Evolutionary conservation across 306 rosid species (phyloP).

Genomic region (Lathyrus tuberosus): DNA sequence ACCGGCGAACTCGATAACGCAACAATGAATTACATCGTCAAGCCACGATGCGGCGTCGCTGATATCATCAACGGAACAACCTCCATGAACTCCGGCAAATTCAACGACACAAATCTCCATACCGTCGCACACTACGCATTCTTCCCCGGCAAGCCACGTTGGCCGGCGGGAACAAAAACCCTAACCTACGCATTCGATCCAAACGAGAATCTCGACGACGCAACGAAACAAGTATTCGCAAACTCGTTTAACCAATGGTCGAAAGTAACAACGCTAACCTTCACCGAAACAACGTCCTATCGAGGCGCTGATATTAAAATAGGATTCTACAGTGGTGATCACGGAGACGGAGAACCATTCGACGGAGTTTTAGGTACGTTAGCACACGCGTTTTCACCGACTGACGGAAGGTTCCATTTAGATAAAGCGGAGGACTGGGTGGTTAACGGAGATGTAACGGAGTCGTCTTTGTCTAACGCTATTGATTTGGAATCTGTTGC

Average conservation of each 20-base stretch:
- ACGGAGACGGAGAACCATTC: constrained; percentile 90
- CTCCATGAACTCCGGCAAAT: constrained; percentile 70
- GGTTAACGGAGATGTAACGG: constrained; percentile 55
- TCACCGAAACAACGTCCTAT: constrained; percentile 45
- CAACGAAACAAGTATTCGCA: constrained; percentile 52
- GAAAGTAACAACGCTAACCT: constrained; percentile 59
- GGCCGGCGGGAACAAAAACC: constrained; percentile 60
- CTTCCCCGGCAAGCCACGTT: constrained; percentile 62
- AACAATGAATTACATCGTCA: constrained; percentile 54
- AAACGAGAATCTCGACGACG: constrained; percentile 40
- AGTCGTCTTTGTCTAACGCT: constrained; percentile 49
- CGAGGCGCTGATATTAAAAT: constrained; percentile 52
- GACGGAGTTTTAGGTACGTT: constrained; percentile 80
- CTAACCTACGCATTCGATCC: constrained; percentile 70
- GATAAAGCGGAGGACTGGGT: constrained; percentile 81
- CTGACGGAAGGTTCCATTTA: constrained; percentile 73
- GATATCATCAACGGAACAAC: constrained; percentile 71
- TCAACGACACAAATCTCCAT: constrained; percentile 45
- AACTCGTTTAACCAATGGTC: constrained; percentile 74
- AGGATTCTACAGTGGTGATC: constrained; percentile 72
- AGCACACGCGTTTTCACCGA: constrained; percentile 89
- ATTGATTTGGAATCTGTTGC: constrained; percentile 85
- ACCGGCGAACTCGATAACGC: constrained; percentile 65
- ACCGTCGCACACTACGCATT: constrained; percentile 66
- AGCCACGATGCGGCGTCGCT: constrained; percentile 72